A percentile compares a stretch with the other conserved stretches of the same genome.
These are phyloP conservation scores for Rhododendron ferrugineum DNA, from an alignment of 148 eudicot species.

Conservation along the genomic window DNA sequence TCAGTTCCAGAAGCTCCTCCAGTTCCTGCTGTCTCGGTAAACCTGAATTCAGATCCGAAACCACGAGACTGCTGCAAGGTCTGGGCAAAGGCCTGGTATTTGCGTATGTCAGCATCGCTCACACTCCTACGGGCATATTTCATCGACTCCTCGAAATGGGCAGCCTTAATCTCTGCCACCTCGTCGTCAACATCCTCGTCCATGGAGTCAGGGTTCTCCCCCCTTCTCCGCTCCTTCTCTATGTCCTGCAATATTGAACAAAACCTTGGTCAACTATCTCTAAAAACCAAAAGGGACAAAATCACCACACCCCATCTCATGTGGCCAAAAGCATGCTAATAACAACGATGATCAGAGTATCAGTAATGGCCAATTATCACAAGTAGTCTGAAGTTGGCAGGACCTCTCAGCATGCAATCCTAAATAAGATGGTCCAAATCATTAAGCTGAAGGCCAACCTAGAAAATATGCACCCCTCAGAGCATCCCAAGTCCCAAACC, in stretches of 20 bases:
- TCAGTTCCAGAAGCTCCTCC: constrained; percentile 19
- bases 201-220: constrained; percentile 37
- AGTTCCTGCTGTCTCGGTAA: constrained; percentile 20
- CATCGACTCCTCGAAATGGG: constrained; percentile 50
- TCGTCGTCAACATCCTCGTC: constrained; percentile 43
- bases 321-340: neutral
- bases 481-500: neutral
- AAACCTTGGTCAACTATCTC: neutral
- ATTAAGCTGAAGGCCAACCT: neutral
- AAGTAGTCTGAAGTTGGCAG: neutral
- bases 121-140: constrained; percentile 49
- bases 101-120: constrained; percentile 47
- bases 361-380: neutral
- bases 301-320: neutral
- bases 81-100: constrained; percentile 48
- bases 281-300: neutral
- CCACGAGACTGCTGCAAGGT: constrained; percentile 52
- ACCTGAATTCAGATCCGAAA: constrained; percentile 42
- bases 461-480: neutral
- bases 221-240: constrained; percentile 37
- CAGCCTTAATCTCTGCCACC: constrained; percentile 37
- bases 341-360: neutral
- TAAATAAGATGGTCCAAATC: neutral
- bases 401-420: neutral
- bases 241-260: constrained; percentile 31